Percentiles rank a stretch among this genome's conserved stretches.
These are phyloP conservation scores for Ceratocystis lukuohia DNA, from an alignment of 2,329 filamentous ascomycete species.

Conservation along the genomic window DNA sequence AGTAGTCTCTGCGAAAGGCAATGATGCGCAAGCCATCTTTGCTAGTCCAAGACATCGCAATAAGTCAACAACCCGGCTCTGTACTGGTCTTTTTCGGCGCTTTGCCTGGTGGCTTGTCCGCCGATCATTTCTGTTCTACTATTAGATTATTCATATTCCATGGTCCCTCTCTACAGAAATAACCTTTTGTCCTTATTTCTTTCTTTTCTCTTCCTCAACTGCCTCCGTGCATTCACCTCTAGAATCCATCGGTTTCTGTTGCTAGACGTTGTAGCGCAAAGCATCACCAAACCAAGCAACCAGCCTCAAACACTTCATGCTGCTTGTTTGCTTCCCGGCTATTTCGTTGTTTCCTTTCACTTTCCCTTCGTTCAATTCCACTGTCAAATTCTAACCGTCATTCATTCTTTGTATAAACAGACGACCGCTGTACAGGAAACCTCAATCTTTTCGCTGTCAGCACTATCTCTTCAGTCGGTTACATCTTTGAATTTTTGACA, in stretches of 20 bases:
- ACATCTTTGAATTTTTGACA: not conserved
- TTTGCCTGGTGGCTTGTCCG: conserved; percentile 8
- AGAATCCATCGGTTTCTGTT: not conserved
- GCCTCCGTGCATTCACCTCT: not conserved
- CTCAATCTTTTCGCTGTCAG: not conserved
- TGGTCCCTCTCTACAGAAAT: not conserved
- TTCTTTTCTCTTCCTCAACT: conserved; percentile 1
- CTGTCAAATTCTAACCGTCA: not conserved
- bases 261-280: not conserved
- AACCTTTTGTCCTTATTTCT: not conserved
- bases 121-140: conserved; percentile 6
- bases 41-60: conserved; percentile 6
- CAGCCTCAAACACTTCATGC: not conserved
- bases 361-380: not conserved
- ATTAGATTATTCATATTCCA: conserved; percentile 6
- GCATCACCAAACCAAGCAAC: not conserved
- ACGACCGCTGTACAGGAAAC: not conserved
- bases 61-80: conserved; percentile 8
- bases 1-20: not conserved
- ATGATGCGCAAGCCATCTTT: conserved; percentile 8
- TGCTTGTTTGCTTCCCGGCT: not conserved
- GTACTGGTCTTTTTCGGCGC: conserved; percentile 1
- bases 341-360: not conserved
- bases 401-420: not conserved
- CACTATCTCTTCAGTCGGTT: not conserved